A percentile compares a stretch with the other conserved stretches of the same genome.
phyloP scores from a whole-genome alignment of 2,329 filamentous ascomycete species.

The Ascochyta fabae region DNA sequence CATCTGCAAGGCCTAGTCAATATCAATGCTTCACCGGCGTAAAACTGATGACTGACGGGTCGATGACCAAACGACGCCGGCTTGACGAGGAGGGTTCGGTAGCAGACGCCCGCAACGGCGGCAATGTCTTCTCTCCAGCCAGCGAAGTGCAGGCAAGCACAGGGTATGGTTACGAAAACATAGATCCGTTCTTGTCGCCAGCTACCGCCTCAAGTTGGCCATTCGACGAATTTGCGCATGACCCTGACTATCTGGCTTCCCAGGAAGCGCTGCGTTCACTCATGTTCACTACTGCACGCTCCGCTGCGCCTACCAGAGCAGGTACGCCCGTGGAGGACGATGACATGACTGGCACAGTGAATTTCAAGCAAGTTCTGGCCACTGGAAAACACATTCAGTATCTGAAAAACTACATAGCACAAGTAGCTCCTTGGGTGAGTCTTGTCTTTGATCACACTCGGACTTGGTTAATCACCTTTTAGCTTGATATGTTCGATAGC shows the following conservation, averaged over 20 bases:
- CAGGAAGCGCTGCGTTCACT: slow-evolving; percentile 37
- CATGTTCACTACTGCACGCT: slow-evolving; percentile 39
- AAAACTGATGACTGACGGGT: neutral
- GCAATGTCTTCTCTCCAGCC: neutral
- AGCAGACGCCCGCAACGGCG: neutral
- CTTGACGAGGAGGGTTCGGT: neutral
- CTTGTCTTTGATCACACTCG: neutral
- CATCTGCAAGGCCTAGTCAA: neutral
- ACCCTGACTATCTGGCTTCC: slow-evolving; percentile 39
- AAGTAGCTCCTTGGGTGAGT: slow-evolving; percentile 39
- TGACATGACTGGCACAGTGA: slow-evolving; percentile 9
- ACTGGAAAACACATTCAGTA: slow-evolving; percentile 34
- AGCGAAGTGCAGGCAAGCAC: neutral
- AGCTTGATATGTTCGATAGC: slow-evolving; percentile 62
- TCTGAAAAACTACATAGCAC: slow-evolving; percentile 39
- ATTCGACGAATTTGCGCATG: slow-evolving; percentile 36
- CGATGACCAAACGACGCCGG: slow-evolving; percentile 3
- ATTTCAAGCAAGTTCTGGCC: slow-evolving; percentile 30
- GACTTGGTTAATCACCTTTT: neutral
- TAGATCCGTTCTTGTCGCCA: slow-evolving; percentile 34
- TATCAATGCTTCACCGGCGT: neutral
- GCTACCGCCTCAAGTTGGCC: slow-evolving; percentile 31
- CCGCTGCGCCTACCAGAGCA: slow-evolving; percentile 33
- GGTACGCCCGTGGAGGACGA: slow-evolving; percentile 28
- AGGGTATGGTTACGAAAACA: slow-evolving; percentile 17